phyloP scores from a whole-genome alignment of 1,139 yeast species.

The Pichia sp. region DNA sequence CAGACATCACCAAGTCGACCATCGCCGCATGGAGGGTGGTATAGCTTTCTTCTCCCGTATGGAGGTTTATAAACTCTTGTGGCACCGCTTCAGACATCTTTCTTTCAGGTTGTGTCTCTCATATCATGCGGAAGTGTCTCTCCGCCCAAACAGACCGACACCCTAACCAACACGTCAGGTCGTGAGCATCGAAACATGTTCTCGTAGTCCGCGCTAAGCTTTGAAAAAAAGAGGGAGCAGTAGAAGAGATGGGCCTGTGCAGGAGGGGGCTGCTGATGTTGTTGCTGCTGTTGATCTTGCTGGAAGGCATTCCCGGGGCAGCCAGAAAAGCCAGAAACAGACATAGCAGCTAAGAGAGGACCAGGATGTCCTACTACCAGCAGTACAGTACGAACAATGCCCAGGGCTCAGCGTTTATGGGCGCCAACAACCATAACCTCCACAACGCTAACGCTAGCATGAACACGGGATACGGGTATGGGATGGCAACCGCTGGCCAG shows the following conservation, averaged over 20 bases:
- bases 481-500: not conserved
- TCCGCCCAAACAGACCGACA: not conserved
- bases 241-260: not conserved
- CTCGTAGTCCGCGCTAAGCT: slow-evolving; percentile 2
- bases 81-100: not conserved
- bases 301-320: not conserved
- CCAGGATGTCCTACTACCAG: slow-evolving; percentile 31
- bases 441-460: slow-evolving; percentile 4
- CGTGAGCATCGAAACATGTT: not conserved
- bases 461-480: slow-evolving; percentile 1
- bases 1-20: slow-evolving; percentile 43
- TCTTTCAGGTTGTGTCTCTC: not conserved
- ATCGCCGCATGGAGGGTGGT: slow-evolving; percentile 37
- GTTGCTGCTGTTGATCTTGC: no score
- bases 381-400: slow-evolving; percentile 22
- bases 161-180: not conserved
- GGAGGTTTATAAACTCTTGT: not conserved
- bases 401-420: slow-evolving; percentile 4
- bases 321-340: not conserved
- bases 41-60: not conserved
- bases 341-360: not conserved
- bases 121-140: not conserved
- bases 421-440: not conserved
- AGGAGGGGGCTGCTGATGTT: not conserved
- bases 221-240: not conserved